Conservation (phyloP, 1,139 yeast species). For the Yamadazyma sp. region DNA sequence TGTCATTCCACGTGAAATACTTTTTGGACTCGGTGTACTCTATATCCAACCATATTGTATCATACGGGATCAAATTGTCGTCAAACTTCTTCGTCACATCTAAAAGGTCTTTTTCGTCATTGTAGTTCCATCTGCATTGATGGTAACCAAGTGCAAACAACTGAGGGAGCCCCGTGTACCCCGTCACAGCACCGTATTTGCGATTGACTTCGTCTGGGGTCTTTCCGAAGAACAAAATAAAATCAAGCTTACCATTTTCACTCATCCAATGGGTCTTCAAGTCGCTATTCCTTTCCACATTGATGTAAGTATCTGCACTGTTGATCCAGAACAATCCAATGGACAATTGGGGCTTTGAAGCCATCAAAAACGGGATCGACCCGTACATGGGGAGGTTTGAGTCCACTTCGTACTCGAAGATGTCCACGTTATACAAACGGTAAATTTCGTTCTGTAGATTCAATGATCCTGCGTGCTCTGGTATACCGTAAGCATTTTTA, state of each 20-base stretch:
- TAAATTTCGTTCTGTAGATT: constrained; percentile 76
- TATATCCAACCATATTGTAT: constrained; percentile 91
- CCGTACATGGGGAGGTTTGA: constrained; percentile 94
- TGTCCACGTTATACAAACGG: constrained; percentile 87
- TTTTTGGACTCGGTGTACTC: constrained; percentile 86
- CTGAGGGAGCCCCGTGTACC: constrained; percentile 74
- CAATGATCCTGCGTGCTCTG: constrained; percentile 89
- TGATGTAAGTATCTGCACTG: constrained; percentile 89
- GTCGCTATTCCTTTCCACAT: constrained; percentile 49
- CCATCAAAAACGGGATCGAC: constrained; percentile 82
- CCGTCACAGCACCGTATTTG: constrained; percentile 73
- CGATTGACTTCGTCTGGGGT: constrained; percentile 60
- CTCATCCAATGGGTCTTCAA: constrained; percentile 86
- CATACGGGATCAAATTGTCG: constrained; percentile 75
- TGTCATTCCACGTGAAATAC: constrained; percentile 88
- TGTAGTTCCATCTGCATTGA: constrained; percentile 97
- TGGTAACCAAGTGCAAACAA: constrained; percentile 85
- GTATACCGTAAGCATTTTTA: constrained; percentile 79
- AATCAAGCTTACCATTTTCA: constrained; percentile 81
- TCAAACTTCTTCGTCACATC: constrained; percentile 72
- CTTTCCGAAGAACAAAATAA: constrained; percentile 66
- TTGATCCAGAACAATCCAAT: constrained; percentile 90
- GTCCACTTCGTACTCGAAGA: constrained; percentile 84
- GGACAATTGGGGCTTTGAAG: constrained; percentile 56
- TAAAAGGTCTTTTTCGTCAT: constrained; percentile 80